phyloP scores from a whole-genome alignment of 179 eudicot genomes.

The Beta corolliflora region DNA sequence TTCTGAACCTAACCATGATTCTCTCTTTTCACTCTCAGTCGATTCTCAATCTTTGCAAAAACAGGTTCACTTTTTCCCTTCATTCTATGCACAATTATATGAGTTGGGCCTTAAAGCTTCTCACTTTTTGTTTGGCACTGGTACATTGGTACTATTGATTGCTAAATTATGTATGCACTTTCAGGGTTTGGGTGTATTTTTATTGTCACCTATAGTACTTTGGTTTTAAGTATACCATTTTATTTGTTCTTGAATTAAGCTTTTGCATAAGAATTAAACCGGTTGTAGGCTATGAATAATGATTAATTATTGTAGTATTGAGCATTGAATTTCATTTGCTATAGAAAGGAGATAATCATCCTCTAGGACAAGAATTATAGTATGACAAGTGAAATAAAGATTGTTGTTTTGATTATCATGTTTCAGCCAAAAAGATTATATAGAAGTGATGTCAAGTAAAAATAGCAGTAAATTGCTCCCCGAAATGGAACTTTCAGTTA shows the following conservation, averaged over 20 bases:
- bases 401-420: not conserved
- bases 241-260: not conserved
- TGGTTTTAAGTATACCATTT: not conserved
- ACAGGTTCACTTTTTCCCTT: constrained; percentile 45
- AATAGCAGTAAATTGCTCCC: no score
- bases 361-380: not conserved
- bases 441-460: no score
- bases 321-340: no score
- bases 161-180: not conserved
- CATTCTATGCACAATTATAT: not conserved
- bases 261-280: not conserved
- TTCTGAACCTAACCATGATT: constrained; percentile 44
- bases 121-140: no score
- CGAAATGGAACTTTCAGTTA: no score
- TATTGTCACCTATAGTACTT: no score
- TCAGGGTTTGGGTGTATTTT: constrained; percentile 8
- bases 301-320: no score
- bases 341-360: no score
- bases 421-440: not conserved
- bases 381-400: not conserved
- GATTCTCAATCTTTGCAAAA: constrained; percentile 57
- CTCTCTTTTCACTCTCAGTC: constrained; percentile 56
- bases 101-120: constrained; percentile 9
- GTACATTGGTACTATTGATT: no score
- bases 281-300: not conserved